Evolutionary conservation across 23 red algal genomes (phyloP).

Genomic region (Cyanidioschyzon merolae): DNA sequence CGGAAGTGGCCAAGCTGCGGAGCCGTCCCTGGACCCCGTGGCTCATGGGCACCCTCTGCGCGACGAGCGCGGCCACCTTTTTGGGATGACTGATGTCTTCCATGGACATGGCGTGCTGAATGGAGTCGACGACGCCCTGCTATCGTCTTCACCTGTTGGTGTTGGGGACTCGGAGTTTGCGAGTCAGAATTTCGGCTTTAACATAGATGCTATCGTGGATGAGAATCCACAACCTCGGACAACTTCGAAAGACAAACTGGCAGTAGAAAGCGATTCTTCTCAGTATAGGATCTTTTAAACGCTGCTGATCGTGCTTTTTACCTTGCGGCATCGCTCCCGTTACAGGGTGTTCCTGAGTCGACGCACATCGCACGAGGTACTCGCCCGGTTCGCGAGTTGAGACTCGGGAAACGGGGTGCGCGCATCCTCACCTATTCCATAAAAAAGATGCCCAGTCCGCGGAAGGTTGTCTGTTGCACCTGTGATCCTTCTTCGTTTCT

Average conservation of each 20-base stretch:
- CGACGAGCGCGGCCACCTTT: not conserved
- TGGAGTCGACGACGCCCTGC: not conserved
- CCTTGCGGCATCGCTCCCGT: too few relatives aligned
- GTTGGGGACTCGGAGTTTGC: constrained; percentile 52
- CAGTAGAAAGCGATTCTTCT: not conserved
- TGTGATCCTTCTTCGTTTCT: too few relatives aligned
- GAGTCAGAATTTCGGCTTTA: constrained; percentile 89
- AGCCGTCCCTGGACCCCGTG: not conserved
- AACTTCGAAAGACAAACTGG: not conserved
- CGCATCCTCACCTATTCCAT: too few relatives aligned
- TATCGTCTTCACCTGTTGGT: not conserved
- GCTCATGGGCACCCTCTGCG: not conserved
- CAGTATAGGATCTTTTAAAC: not conserved
- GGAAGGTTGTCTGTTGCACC: too few relatives aligned
- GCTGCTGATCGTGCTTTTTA: too few relatives aligned
- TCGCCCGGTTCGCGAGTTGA: too few relatives aligned
- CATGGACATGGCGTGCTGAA: not conserved
- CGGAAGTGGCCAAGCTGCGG: not conserved
- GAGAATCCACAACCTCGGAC: constrained; percentile 17
- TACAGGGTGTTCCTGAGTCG: too few relatives aligned
- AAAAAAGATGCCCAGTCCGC: too few relatives aligned
- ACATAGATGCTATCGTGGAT: constrained; percentile 80
- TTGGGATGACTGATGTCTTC: not conserved
- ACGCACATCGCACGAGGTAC: too few relatives aligned
- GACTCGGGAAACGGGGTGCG: too few relatives aligned